phyloP scores from a whole-genome alignment of 352 stramenopile genomes.

The Globisporangium carolinianum region DNA sequence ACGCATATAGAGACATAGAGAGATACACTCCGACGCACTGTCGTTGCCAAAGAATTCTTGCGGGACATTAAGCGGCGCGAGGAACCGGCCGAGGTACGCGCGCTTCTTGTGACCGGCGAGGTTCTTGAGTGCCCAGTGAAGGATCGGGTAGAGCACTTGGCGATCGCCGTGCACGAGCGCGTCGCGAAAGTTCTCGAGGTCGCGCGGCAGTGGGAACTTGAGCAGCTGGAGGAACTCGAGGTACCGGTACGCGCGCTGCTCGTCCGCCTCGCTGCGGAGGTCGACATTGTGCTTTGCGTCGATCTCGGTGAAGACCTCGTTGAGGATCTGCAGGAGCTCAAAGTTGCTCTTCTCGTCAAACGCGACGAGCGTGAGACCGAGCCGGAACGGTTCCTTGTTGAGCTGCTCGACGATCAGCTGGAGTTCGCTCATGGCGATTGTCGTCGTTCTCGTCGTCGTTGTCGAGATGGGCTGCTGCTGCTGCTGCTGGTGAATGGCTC shows the following conservation, averaged over 20 bases:
- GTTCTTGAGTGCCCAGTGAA: constrained; percentile 90
- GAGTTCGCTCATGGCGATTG: constrained; percentile 80
- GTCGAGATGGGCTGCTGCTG: not conserved
- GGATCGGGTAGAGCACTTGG: constrained; percentile 84
- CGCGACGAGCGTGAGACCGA: constrained; percentile 84
- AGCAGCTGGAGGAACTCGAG: constrained; percentile 91
- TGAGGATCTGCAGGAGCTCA: constrained; percentile 91
- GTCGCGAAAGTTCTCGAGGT: constrained; percentile 70
- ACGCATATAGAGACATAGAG: constrained; percentile 1
- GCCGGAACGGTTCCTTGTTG: constrained; percentile 90
- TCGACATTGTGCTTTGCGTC: constrained; percentile 84
- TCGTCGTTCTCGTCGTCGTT: not conserved
- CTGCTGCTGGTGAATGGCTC: too few species aligned
- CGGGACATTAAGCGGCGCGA: constrained; percentile 90
- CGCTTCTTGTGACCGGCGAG: constrained; percentile 88
- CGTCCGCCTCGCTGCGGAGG: constrained; percentile 73
- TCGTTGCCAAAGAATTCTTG: constrained; percentile 91
- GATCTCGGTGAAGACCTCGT: constrained; percentile 89
- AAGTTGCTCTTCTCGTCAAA: constrained; percentile 94
- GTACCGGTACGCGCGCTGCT: constrained; percentile 75
- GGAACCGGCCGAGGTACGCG: constrained; percentile 90
- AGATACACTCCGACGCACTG: constrained; percentile 21
- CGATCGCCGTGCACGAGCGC: constrained; percentile 79
- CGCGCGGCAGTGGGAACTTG: constrained; percentile 86
- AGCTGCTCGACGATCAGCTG: constrained; percentile 91